phyloP scores from a whole-genome alignment of 202 grass and related monocot species.

The Cymbopogon flexuosus region DNA sequence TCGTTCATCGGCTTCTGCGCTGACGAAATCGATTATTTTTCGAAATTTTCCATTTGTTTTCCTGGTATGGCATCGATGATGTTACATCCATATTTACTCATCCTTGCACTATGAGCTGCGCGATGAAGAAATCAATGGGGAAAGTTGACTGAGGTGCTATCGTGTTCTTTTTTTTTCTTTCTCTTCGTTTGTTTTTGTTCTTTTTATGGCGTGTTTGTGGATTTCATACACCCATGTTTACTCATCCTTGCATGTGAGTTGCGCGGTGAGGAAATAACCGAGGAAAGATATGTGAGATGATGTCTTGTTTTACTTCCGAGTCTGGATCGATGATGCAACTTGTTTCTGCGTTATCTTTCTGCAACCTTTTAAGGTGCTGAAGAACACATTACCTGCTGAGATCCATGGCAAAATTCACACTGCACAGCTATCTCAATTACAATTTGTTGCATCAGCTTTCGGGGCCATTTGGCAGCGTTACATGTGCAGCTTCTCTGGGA shows the following conservation, averaged over 20 bases:
- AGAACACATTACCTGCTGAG: slow-evolving; percentile 29
- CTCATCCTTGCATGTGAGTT: slow-evolving; percentile 37
- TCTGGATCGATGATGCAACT: slow-evolving; percentile 20
- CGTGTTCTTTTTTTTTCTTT: background rate
- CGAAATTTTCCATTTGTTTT: background rate
- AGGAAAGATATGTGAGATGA: slow-evolving; percentile 33
- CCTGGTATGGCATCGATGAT: background rate
- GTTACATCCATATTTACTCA: slow-evolving; percentile 38
- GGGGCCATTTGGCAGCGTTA: no score
- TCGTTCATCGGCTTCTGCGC: background rate
- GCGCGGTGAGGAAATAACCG: slow-evolving; percentile 23
- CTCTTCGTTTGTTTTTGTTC: background rate
- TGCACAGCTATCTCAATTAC: background rate
- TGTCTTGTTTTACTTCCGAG: background rate
- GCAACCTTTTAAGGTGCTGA: slow-evolving; percentile 20
- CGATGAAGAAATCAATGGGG: slow-evolving; percentile 37
- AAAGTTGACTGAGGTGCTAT: slow-evolving; percentile 31
- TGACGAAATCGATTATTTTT: background rate
- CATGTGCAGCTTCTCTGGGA: no score
- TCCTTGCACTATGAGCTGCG: slow-evolving; percentile 42
- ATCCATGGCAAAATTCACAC: background rate
- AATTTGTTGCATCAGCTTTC: no score
- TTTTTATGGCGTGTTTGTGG: background rate
- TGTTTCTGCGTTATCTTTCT: slow-evolving; percentile 44
- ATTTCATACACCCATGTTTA: slow-evolving; percentile 3